Evolutionary conservation across 2,329 filamentous ascomycete species (phyloP).

Genomic region (Exophiala oligosperma): DNA sequence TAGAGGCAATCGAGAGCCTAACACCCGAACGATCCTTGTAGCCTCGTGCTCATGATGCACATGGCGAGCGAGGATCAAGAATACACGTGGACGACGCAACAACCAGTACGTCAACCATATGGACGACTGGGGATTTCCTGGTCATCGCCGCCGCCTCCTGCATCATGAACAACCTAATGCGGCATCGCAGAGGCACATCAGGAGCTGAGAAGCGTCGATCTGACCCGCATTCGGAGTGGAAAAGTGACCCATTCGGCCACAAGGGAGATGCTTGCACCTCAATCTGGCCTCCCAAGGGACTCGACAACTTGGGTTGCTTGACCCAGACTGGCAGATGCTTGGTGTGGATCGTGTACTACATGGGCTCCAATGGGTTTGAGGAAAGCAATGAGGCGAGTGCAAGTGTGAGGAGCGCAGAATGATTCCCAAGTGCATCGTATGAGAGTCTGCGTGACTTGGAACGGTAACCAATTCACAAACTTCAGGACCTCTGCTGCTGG

Average conservation of each 20-base stretch:
- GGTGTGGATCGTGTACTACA: not conserved
- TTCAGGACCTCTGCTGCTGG: not conserved
- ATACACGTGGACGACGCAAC: not conserved
- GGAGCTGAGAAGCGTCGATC: slow-evolving; percentile 3
- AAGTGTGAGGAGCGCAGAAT: too few species aligned
- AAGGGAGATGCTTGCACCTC: slow-evolving; percentile 16
- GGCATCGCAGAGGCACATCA: not conserved
- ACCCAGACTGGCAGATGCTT: not conserved
- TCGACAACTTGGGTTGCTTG: not conserved
- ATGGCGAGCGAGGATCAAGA: too few species aligned
- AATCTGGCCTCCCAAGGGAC: not conserved
- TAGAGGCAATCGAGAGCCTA: too few species aligned
- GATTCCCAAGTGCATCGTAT: too few species aligned
- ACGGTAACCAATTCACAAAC: too few species aligned
- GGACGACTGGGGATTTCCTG: not conserved
- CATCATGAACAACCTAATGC: slow-evolving; percentile 11
- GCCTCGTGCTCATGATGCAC: not conserved
- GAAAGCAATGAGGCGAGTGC: too few species aligned
- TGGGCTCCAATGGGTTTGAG: not conserved
- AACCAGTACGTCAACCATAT: not conserved
- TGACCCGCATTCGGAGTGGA: not conserved
- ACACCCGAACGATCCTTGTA: too few species aligned
- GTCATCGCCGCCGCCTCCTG: slow-evolving; percentile 4
- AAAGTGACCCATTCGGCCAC: slow-evolving; percentile 4
- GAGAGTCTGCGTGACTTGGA: too few species aligned